Conservation (phyloP, 345 rosid species). For the Citrus mangshanensis region DNA sequence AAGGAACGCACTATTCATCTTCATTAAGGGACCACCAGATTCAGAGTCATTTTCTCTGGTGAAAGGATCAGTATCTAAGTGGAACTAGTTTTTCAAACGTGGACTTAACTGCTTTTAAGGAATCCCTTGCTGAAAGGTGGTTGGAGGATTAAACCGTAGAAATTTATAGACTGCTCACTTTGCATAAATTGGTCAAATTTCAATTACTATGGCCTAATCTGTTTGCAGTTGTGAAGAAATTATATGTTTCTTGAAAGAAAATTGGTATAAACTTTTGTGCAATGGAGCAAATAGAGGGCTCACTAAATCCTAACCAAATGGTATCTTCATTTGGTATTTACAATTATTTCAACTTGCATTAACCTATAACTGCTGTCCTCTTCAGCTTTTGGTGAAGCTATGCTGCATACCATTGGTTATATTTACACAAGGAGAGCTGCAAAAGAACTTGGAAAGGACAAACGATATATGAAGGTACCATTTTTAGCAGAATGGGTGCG, state of each 20-base stretch:
- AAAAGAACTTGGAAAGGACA: constrained; percentile 87
- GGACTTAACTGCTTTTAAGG: not conserved
- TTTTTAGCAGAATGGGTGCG: constrained; percentile 98
- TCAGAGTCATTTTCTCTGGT: not conserved
- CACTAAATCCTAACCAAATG: not conserved
- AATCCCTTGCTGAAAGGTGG: not conserved
- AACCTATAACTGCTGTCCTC: constrained; percentile 3
- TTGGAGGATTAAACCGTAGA: not conserved
- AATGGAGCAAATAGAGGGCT: no score
- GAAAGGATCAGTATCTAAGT: not conserved
- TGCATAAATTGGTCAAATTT: not conserved
- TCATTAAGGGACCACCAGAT: not conserved
- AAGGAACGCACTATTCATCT: not conserved
- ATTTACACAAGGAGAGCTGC: constrained; percentile 91
- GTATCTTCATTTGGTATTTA: not conserved
- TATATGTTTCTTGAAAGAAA: not conserved
- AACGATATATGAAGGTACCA: constrained; percentile 80
- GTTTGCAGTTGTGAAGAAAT: not conserved
- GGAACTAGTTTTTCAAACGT: not conserved
- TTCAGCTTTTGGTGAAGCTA: constrained; percentile 95
- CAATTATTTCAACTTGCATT: not conserved
- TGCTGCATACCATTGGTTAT: constrained; percentile 93
- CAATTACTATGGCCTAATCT: not conserved
- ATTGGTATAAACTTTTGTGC: not conserved
- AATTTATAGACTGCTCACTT: not conserved